Evolutionary conservation across 2,329 filamentous ascomycete species (phyloP).

Genomic region (Drechslerella dactyloides): DNA sequence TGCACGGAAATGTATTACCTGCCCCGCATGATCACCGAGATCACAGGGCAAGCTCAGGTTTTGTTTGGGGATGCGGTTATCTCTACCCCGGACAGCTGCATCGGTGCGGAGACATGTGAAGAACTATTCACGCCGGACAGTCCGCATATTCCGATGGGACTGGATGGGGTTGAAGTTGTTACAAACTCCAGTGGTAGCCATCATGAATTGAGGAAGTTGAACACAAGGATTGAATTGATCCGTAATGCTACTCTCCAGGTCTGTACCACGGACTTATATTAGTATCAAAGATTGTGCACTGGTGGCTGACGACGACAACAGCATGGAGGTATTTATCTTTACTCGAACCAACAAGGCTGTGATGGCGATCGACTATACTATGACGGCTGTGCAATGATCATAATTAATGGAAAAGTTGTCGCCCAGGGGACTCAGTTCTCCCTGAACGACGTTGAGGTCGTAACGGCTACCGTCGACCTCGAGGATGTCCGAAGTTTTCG

Average conservation of each 20-base stretch:
- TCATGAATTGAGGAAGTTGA: conserved; percentile 71
- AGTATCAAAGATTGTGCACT: not conserved
- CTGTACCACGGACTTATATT: conserved; percentile 47
- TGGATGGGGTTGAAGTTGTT: conserved; percentile 75
- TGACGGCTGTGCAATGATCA: conserved; percentile 69
- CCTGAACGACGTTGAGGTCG: conserved; percentile 69
- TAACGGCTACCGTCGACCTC: conserved; percentile 71
- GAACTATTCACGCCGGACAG: conserved; percentile 69
- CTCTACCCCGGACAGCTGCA: conserved; percentile 67
- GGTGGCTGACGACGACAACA: conserved; percentile 53
- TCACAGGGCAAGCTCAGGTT: conserved; percentile 66
- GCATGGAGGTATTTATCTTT: conserved; percentile 63
- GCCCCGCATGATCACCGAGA: conserved; percentile 65
- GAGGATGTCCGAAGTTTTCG: conserved; percentile 73
- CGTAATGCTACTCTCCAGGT: conserved; percentile 69
- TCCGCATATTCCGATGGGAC: conserved; percentile 67
- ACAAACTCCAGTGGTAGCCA: conserved; percentile 74
- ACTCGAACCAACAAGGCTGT: conserved; percentile 68
- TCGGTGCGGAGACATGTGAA: conserved; percentile 72
- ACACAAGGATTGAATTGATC: conserved; percentile 70
- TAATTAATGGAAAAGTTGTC: conserved; percentile 68
- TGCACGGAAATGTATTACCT: conserved; percentile 71
- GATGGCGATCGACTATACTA: conserved; percentile 69
- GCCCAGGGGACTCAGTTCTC: conserved; percentile 72
- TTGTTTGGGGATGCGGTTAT: conserved; percentile 74